Conservation (phyloP, 768 basidiomycete species). For the Termitomyces heimii region DNA sequence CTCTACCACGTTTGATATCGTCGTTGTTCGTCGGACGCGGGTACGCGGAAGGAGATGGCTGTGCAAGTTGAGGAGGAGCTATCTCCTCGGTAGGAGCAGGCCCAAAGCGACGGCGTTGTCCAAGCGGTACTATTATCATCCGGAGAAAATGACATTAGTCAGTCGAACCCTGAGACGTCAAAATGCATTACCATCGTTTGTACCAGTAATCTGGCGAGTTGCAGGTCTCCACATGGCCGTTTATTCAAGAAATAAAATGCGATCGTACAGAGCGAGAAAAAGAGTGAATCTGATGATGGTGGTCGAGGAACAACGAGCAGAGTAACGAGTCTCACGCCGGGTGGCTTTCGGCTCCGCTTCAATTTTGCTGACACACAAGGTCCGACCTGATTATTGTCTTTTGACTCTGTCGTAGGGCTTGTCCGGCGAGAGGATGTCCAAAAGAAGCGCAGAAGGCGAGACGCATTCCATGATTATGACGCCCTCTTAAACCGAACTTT, state of each 20-base stretch:
- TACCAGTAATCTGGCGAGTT: conserved; percentile 85
- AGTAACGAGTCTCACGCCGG: conserved; percentile 11
- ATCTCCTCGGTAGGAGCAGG: conserved; percentile 79
- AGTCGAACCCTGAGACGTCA: conserved; percentile 5
- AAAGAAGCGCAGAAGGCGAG: conserved; percentile 35
- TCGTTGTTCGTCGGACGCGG: conserved; percentile 60
- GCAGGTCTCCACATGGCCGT: conserved; percentile 81
- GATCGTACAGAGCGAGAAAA: conserved; percentile 13
- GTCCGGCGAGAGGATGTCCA: conserved; percentile 23
- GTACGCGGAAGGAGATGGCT: conserved; percentile 83
- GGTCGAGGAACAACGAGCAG: conserved; percentile 23
- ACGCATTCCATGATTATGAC: background rate
- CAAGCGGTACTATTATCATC: conserved; percentile 63
- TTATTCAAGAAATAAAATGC: conserved; percentile 30
- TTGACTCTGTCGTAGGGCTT: background rate
- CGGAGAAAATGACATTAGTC: conserved; percentile 12
- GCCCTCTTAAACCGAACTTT: background rate
- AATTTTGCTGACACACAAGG: conserved; percentile 18
- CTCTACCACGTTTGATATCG: conserved; percentile 54
- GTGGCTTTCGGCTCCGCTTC: conserved; percentile 30
- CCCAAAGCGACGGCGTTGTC: conserved; percentile 87
- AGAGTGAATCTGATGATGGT: conserved; percentile 22
- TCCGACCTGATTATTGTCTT: background rate
- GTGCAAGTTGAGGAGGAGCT: conserved; percentile 79
- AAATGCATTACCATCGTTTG: conserved; percentile 80